Evolutionary conservation across 2,329 filamentous ascomycete genomes (phyloP).

Genomic region (Furcasterigmium sp.): DNA sequence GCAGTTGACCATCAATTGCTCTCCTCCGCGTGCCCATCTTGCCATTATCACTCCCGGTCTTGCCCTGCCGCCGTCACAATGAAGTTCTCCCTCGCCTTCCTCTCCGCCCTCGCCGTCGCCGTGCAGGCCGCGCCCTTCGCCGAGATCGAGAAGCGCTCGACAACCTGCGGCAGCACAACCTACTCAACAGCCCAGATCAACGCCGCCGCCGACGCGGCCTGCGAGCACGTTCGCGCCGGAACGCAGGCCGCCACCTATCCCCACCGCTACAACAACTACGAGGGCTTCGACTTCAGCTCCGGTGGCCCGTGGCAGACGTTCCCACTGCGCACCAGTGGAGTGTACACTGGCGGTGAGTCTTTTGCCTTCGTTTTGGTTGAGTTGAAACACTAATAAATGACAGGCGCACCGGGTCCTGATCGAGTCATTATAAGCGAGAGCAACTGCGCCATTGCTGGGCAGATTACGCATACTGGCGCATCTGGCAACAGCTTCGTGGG

Average conservation of each 20-base stretch:
- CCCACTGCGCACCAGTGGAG: constrained; percentile 49
- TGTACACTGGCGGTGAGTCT: constrained; percentile 48
- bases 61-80: constrained; percentile 5
- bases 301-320: constrained; percentile 59
- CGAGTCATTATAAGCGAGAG: constrained; percentile 57
- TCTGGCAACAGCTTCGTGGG: constrained; percentile 63
- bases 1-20: too few species aligned
- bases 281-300: constrained; percentile 56
- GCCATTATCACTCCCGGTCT: background rate
- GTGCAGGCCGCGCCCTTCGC: constrained; percentile 7
- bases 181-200: constrained; percentile 47
- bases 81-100: constrained; percentile 10
- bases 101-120: constrained; percentile 10
- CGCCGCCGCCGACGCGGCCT: constrained; percentile 46
- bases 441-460: constrained; percentile 51
- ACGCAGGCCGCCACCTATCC: constrained; percentile 41
- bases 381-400: too few species aligned
- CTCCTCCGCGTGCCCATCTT: too few species aligned
- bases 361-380: too few species aligned
- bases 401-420: constrained; percentile 59
- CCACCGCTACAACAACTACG: constrained; percentile 57
- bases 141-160: constrained; percentile 25
- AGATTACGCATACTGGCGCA: constrained; percentile 69
- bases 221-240: constrained; percentile 39
- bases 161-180: constrained; percentile 46